Percentiles rank a stretch among this genome's conserved stretches.
Evolutionary conservation across 2,329 filamentous ascomycete species (phyloP).

Genomic region (Talaromyces amestolkiae): DNA sequence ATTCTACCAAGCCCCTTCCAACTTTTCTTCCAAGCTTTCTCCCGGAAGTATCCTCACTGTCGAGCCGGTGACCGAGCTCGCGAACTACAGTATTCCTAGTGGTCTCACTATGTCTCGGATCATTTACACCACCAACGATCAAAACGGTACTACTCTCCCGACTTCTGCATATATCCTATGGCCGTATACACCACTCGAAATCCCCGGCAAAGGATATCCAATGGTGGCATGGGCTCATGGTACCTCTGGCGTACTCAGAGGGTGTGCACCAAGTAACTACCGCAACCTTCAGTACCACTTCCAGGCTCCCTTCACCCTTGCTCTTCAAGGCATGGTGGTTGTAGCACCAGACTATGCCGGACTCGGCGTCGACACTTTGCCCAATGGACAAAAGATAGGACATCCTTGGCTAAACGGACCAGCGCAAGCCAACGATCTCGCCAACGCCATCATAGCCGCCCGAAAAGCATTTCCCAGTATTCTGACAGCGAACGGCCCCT

Average conservation of each 20-base stretch:
- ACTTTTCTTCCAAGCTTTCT: slow-evolving; percentile 11
- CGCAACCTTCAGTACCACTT: slow-evolving; percentile 45
- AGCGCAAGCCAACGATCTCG: slow-evolving; percentile 44
- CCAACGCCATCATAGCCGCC: slow-evolving; percentile 46
- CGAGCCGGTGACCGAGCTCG: slow-evolving; percentile 1
- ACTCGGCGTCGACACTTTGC: slow-evolving; percentile 39
- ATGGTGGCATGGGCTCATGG: slow-evolving; percentile 48
- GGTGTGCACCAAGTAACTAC: slow-evolving; percentile 43
- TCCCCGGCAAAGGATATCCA: slow-evolving; percentile 22
- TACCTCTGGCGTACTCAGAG: slow-evolving; percentile 42
- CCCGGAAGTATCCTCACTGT: slow-evolving; percentile 10
- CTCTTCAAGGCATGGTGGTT: slow-evolving; percentile 46
- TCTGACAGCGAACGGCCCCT: slow-evolving; percentile 32
- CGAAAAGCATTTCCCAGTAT: slow-evolving; percentile 40
- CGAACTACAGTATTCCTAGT: slow-evolving; percentile 13
- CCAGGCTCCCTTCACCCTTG: slow-evolving; percentile 41
- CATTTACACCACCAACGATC: slow-evolving; percentile 47
- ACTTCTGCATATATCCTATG: slow-evolving; percentile 53
- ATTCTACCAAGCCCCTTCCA: slow-evolving; percentile 11
- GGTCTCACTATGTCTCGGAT: slow-evolving; percentile 45
- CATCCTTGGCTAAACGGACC: slow-evolving; percentile 44
- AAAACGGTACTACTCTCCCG: slow-evolving; percentile 48
- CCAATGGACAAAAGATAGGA: slow-evolving; percentile 36
- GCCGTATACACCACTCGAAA: slow-evolving; percentile 41
- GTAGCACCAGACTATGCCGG: slow-evolving; percentile 49